Evolutionary conservation across 352 stramenopile species (phyloP), one percentile per base, ranked within the genome.

Genomic region (Globisporangium yorkense): DNA sequence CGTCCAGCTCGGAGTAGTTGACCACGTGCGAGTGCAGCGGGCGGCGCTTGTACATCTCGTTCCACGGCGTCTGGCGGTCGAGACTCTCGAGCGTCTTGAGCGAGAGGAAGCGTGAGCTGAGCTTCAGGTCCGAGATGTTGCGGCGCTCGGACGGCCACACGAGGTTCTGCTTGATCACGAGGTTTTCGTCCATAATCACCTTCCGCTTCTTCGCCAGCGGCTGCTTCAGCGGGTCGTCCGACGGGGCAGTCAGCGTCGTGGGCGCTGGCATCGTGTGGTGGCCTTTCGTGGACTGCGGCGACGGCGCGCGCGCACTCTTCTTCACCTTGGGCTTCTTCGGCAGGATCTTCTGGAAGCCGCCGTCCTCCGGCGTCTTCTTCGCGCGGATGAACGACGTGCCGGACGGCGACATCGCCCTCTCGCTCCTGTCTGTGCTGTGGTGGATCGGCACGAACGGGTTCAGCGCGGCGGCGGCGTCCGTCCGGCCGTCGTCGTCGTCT

Each of bases 61-160:
- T 71, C 71, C 71, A 79, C 6, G 71, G 71, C 44, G 61, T 68
- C n/a, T 45, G 49, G 2, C 27, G 24, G 45, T 74, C 67, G 5
- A 79, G 56, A 4, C n/a, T 55, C 7, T 67, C 52, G 4, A 79
- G 59, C 13, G 39, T 49, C 8, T 63, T 33, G 6, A 79, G 62
- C 40, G 59, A 52, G 7, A 79, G 51, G 13, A 72, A 63, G 57
- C 57, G 59, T 8, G 71, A 74, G 44, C 65, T 72, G 51, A 74
- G 67, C 62, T 75, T 75, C 59, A 79, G 63, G 39, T 74, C 69
- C 1, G 63, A 59, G 24, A 79, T 63, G 59, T 76, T 75, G 35
- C 71, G 71, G 40, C 69, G 67, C 57, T 79, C 67, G 27, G 65
- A 46, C 16, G 71, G 71, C 59, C 71, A 68, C 54, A 57, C 59